Percentiles rank a stretch among this genome's conserved stretches.
Evolutionary conservation across 192 early-diverging fungal species (phyloP).

Genomic region (Blastocladiella britannica): DNA sequence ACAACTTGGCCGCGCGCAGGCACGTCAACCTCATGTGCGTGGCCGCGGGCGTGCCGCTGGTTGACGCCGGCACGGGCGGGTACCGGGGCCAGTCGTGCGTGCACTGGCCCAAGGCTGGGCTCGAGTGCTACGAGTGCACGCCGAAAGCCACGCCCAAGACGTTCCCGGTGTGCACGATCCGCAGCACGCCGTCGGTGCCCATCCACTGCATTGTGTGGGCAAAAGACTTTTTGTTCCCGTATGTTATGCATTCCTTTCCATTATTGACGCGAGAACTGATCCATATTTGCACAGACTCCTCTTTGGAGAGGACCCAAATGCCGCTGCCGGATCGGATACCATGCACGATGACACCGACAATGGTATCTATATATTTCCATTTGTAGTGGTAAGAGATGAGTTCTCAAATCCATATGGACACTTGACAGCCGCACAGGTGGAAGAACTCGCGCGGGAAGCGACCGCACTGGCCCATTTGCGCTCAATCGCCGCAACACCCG

Average conservation of each 20-base stretch:
- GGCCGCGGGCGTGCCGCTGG: slow-evolving; percentile 64
- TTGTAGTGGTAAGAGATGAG: too few species aligned
- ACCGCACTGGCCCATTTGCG: slow-evolving; percentile 45
- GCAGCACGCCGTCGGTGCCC: slow-evolving; percentile 77
- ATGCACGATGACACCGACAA: slow-evolving; percentile 17
- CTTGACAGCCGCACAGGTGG: slow-evolving; percentile 41
- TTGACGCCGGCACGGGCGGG: slow-evolving; percentile 95
- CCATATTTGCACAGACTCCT: slow-evolving; percentile 22
- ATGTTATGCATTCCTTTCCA: too few species aligned
- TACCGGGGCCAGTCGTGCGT: slow-evolving; percentile 80
- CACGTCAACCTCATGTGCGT: slow-evolving; percentile 94
- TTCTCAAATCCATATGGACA: too few species aligned
- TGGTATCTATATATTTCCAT: too few species aligned
- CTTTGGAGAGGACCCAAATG: slow-evolving; percentile 44
- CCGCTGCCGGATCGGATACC: neutral
- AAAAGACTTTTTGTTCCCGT: slow-evolving; percentile 83
- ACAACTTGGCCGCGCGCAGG: slow-evolving; percentile 69
- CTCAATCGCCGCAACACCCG: slow-evolving; percentile 28
- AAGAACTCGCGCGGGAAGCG: slow-evolving; percentile 47
- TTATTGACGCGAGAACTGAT: too few species aligned
- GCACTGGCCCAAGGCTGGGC: slow-evolving; percentile 39
- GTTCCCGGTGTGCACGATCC: slow-evolving; percentile 91
- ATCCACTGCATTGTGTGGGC: slow-evolving; percentile 99
- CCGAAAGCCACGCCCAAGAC: slow-evolving; percentile 69
- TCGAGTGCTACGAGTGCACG: slow-evolving; percentile 88